Evolutionary conservation across 768 basidiomycete species (phyloP), one percentile per base, ranked within the genome.

Genomic region (Rhodosporidiobolus sp.): DNA sequence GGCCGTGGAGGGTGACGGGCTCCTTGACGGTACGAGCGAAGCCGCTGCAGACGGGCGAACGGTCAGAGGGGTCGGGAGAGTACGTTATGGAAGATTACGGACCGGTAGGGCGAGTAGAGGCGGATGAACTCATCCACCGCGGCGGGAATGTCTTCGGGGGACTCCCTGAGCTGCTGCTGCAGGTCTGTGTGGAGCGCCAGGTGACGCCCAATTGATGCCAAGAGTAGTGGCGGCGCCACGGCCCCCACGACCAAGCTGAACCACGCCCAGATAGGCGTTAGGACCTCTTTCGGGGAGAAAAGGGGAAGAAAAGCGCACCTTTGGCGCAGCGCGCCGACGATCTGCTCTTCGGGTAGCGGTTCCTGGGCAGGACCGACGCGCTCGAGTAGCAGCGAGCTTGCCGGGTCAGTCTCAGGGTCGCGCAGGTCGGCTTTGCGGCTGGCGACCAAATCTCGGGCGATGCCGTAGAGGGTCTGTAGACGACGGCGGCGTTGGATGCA

Each of bases 91-190:
- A 14, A 43, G 38, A 7, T 43, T 7, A 43, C 35, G 53, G 9
- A 48, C 46, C 46, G 38, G 35, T 50, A 67, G 1, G 54, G 65
- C 24, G 46, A 34, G 58, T 69, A 62, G 28, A 64, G 28, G 56
- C 64, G 73, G 11, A 74, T 24, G 54, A 74, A 71, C 35, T 72
- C 71, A 17, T 72, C 71, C 30, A 49, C 50, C 1, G 71, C 71
- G 6, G 67, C 66, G 17, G 69, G 70, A 24, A 74, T 54, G 9
- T 67, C 38, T 8, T 43, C 35, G 17, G 48, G 73, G 45, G 65
- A 22, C 7, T 34, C 35, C 43, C 73, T 49, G 50, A 74, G 69
- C 56, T 58, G 38, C 4, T 62, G n/a, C 54, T 74, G 73, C n/a
- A 74, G 64, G 10, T 59, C 64, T 2, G 24, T 5, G 43, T 74